Conservation (phyloP, 129 eudicot species). For the Scalesia atractyloides region DNA sequence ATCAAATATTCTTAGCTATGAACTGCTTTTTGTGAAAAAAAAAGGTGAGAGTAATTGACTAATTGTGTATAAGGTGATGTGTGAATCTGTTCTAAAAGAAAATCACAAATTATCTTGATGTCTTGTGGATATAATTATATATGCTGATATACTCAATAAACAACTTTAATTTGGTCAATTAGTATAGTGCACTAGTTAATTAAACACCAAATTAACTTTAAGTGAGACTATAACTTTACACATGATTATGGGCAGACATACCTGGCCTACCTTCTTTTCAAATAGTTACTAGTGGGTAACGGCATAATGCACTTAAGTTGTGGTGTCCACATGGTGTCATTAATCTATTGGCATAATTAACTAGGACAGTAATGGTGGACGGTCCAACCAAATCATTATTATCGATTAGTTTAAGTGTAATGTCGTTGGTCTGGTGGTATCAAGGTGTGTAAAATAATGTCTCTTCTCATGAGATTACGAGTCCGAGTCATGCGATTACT, state of each 20-base stretch:
- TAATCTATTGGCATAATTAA: too few species aligned
- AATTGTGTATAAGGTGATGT: not conserved
- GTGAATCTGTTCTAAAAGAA: not conserved
- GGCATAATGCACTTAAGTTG: conserved; percentile 11
- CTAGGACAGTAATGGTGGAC: not conserved
- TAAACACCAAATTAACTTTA: not conserved
- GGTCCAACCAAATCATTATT: not conserved
- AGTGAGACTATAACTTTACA: not conserved
- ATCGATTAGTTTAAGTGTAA: not conserved
- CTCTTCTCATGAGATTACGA: too few species aligned
- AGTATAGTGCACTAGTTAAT: not conserved
- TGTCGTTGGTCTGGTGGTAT: too few species aligned
- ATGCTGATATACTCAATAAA: too few species aligned
- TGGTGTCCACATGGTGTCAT: conserved; percentile 1
- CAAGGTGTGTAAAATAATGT: too few species aligned
- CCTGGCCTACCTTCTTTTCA: conserved; percentile 1
- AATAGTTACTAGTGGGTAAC: not conserved
- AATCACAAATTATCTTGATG: not conserved
- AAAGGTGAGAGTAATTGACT: not conserved
- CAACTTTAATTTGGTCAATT: too few species aligned
- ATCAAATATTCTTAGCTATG: not conserved
- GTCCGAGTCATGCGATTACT: too few species aligned
- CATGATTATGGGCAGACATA: not conserved
- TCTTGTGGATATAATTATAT: not conserved
- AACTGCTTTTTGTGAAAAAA: conserved; percentile 14